Conservation (phyloP, 306 rosid species). For the Dryas alaskensis region DNA sequence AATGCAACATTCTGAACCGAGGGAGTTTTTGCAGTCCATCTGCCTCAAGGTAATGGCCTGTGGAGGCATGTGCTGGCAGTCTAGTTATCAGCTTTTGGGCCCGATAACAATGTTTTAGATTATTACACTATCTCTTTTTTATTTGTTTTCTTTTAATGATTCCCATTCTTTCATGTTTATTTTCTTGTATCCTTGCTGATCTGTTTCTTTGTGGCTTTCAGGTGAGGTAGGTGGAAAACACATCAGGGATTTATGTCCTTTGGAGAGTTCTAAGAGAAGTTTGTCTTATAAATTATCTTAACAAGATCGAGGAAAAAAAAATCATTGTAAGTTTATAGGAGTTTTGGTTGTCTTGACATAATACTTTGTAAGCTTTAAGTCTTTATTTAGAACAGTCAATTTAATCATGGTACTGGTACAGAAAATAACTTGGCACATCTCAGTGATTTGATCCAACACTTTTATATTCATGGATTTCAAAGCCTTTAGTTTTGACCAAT, state of each 20-base stretch:
- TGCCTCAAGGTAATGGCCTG: constrained; percentile 34
- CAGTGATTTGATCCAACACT: background rate
- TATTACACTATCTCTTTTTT: background rate
- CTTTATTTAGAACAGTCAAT: background rate
- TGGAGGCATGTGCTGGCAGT: constrained; percentile 37
- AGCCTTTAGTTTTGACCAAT: background rate
- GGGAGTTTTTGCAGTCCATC: constrained; percentile 24
- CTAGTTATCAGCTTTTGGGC: constrained; percentile 23
- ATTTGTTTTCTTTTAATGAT: background rate
- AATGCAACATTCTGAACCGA: constrained; percentile 15
- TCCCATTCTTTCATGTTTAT: background rate
- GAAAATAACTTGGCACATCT: background rate
- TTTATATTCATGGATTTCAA: background rate
- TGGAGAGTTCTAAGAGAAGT: background rate
- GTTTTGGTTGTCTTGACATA: background rate
- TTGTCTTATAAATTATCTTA: background rate
- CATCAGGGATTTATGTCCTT: background rate
- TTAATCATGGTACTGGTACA: background rate
- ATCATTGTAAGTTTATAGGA: constrained; percentile 13
- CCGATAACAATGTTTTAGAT: constrained; percentile 17
- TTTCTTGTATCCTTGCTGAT: constrained; percentile 18
- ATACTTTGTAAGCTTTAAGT: background rate
- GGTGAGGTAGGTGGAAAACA: constrained; percentile 1
- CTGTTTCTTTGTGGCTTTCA: constrained; percentile 4
- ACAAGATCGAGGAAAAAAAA: constrained; percentile 3